Base-by-base conservation (phyloP, 257 asterid genomes). In the Solanum sejunctum region DNA sequence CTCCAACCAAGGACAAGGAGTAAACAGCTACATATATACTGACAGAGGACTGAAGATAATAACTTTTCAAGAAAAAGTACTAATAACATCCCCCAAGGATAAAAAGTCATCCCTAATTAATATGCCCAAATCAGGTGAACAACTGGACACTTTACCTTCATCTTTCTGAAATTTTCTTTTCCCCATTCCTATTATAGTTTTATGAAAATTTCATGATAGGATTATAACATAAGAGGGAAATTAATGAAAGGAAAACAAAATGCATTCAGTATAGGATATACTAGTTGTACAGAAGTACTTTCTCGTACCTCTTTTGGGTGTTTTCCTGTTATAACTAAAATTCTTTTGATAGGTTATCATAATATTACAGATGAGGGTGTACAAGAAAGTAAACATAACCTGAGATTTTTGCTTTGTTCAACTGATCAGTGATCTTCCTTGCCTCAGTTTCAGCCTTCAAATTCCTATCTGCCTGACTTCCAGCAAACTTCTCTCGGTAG, bases 401-500 rank as follows among this genome's bases (percentile, higher is more conserved):
- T 93, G 98, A 91, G 52, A 96, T 64, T 84, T 95, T 93, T 57
- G 92, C 86, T 83, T 92, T 93, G 80, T 91, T 90, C 36, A 96
- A 89, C 87, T 91, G 91, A 64, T 91, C 97, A 52, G 92, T 84
- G 51, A 96, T 77, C 85, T 93, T 91, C 64, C 90, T 91, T 26
- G 95, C 92, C 85, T 92, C 97, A 80, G 97, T 90, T 81, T 91
- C 89, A 75, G 89, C 96, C 89, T 87, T 93, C 87, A 87, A 86
- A 82, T 85, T 89, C 91, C 99, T 88, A 77, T 96, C 98, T 83
- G 86, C 90, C 91, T 96, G 99, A 86, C 98, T 95, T 84, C 99
- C 99, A 87, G 99, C 95, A 90, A 91, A 96, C 85, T 91, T 92
- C 56, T 85, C 90, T 83, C 97, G 87, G 85, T 85, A 93, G 81